phyloP scores from a whole-genome alignment of 1,284 basidiomycete species.

The Trametes polyzona region DNA sequence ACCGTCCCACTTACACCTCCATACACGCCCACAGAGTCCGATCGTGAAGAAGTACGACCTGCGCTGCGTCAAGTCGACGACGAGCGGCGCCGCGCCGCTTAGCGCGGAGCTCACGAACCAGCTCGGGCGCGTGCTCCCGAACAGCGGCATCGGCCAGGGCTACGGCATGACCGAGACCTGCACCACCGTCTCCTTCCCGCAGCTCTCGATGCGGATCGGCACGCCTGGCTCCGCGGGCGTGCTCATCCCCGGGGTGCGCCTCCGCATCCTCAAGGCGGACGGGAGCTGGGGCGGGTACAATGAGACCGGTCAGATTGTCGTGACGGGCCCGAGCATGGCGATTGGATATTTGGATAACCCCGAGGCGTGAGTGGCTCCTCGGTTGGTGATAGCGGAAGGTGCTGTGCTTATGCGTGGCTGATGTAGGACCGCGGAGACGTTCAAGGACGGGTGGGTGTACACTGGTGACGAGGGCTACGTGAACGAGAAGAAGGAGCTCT shows the following conservation, averaged over 20 bases:
- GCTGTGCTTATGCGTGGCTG: not conserved
- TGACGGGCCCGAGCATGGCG: constrained; percentile 45
- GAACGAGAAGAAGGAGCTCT: constrained; percentile 44
- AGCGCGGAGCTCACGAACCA: constrained; percentile 64
- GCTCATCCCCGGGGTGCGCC: constrained; percentile 42
- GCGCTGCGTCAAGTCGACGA: constrained; percentile 55
- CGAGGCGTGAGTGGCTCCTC: constrained; percentile 42
- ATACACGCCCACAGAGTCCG: constrained; percentile 59
- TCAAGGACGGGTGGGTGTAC: constrained; percentile 48
- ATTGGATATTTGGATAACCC: constrained; percentile 46
- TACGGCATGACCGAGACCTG: constrained; percentile 56
- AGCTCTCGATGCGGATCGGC: constrained; percentile 30
- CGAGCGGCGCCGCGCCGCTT: constrained; percentile 77
- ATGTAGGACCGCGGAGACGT: constrained; percentile 47
- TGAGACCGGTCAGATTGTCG: constrained; percentile 47
- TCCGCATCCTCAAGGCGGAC: constrained; percentile 45
- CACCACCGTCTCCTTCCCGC: constrained; percentile 45
- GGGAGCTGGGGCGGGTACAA: constrained; percentile 42
- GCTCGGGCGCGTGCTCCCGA: constrained; percentile 57
- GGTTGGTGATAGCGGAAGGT: not conserved
- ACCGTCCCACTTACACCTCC: not conserved
- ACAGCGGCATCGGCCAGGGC: constrained; percentile 65
- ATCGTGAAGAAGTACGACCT: constrained; percentile 70
- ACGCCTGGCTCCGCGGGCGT: constrained; percentile 43
- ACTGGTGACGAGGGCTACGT: constrained; percentile 50